phyloP scores from a whole-genome alignment of 306 rosid species.

The Castanea sativa region DNA sequence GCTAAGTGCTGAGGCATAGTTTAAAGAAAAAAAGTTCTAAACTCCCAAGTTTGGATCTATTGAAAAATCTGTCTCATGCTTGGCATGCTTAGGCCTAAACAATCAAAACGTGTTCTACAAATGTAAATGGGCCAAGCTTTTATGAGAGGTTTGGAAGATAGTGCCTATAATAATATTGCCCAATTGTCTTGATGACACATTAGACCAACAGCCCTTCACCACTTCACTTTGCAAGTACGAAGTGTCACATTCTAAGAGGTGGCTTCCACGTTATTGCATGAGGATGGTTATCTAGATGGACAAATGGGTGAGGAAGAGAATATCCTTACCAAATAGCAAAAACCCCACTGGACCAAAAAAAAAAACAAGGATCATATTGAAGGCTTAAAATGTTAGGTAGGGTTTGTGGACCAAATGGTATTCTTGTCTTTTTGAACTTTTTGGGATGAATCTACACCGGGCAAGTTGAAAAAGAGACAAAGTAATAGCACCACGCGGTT shows the following conservation, averaged over 20 bases:
- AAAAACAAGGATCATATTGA: background rate
- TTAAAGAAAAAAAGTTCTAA: no score
- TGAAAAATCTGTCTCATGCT: background rate
- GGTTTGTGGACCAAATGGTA: background rate
- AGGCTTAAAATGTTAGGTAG: background rate
- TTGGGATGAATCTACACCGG: background rate
- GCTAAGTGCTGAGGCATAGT: no score
- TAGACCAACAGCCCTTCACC: no score
- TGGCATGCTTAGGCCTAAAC: background rate
- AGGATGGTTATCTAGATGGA: background rate
- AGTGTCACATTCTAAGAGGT: background rate
- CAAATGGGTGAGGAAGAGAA: background rate
- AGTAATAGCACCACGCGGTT: no score
- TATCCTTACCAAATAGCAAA: background rate
- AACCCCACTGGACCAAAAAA: background rate
- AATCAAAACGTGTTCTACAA: no score
- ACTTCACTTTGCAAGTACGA: no score
- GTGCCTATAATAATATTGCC: background rate
- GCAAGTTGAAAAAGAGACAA: background rate
- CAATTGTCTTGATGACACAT: no score
- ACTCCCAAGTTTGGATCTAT: no score
- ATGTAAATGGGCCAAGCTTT: no score
- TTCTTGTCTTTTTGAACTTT: background rate
- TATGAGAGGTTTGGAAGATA: background rate
- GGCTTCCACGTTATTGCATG: background rate